These are phyloP conservation scores for Coemansia pectinata DNA, from an alignment of 192 early-diverging fungal genomes.

Conservation along the genomic window DNA sequence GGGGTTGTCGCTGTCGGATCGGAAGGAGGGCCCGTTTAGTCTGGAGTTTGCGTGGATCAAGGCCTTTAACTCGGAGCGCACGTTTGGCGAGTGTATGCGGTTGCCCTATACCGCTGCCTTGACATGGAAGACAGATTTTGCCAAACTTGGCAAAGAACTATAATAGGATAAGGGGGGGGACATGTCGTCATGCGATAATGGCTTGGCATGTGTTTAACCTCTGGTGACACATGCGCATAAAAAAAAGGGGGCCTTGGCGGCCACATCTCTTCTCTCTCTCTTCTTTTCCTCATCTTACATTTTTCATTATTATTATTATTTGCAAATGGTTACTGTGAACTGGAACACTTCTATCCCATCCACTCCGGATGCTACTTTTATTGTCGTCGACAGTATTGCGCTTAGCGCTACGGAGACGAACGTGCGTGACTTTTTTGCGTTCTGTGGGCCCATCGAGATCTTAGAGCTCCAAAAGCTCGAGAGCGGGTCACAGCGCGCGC, in stretches of 20 bases:
- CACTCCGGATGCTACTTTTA: conserved; percentile 22
- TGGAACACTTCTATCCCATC: conserved; percentile 34
- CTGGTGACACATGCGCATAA: conserved; percentile 3
- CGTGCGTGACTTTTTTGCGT: conserved; percentile 40
- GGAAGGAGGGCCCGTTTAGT: conserved; percentile 79
- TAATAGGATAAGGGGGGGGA: not conserved
- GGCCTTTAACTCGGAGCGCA: conserved; percentile 79
- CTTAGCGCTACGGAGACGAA: conserved; percentile 26
- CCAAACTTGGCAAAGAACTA: conserved; percentile 25
- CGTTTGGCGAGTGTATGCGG: conserved; percentile 73
- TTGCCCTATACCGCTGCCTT: conserved; percentile 32
- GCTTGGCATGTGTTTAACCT: not conserved
- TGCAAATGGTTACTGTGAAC: conserved; percentile 30
- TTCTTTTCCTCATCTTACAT: not conserved
- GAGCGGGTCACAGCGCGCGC: conserved; percentile 33
- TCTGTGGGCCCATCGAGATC: conserved; percentile 37
- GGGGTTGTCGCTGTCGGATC: conserved; percentile 82
- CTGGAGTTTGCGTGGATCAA: conserved; percentile 92
- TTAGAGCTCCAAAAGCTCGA: conserved; percentile 39
- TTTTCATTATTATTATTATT: conserved; percentile 7
- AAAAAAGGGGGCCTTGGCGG: not conserved
- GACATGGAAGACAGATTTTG: conserved; percentile 48
- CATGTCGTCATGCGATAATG: not conserved
- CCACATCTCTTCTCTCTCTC: not conserved
- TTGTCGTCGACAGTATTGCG: conserved; percentile 34